Evolutionary conservation across 495 filamentous ascomycete species (phyloP), one percentile per base, ranked within the genome.

Genomic region (Apiosordaria backusii): DNA sequence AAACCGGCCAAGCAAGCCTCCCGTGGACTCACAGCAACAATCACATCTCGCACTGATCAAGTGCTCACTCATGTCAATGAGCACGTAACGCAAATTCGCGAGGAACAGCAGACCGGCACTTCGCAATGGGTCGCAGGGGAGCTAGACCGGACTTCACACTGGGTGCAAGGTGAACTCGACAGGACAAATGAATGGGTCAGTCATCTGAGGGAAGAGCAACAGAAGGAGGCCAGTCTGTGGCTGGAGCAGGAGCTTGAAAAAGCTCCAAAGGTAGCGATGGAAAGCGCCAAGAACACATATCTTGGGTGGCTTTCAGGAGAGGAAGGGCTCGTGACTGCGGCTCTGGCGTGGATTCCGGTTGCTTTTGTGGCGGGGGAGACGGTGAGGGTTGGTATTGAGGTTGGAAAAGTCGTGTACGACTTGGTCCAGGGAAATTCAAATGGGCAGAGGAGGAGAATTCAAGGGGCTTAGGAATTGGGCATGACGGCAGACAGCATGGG

Each of bases 341-440:
- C 58, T 18, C 52, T 64, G 5, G 62, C 62, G 4, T 64, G 62
- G 62, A 13, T 64, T 15, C 62, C 62, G 22, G 62, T 64, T 15
- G 62, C 29, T 24, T 58, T 64, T 21, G 62, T 27, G 23, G 54
- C 53, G 10, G 62, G 62, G 18, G 52, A 57, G 62, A 57, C 62
- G n/a, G 26, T 57, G 23, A 64, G 35, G 54, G 29, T 64, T 27
- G 62, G 62, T 52, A 13, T 55, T n/a, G 62, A 64, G 27, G 62
- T 64, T n/a, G 62, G 22, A 5, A 58, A 57, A 16, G 22, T 64
- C 18, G 26, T 64, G 26, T 62, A 62, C n/a, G 35, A 26, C 19
- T 13, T 45, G 35, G 35, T 45, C 16, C 35, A 45, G 35, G 35
- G 35, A 45, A 45, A 7, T 45, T 45, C 35, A 13, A 45, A 45